Evolutionary conservation across 495 filamentous ascomycete species (phyloP), one percentile per base, ranked within the genome.

Genomic region (Penicillium desertorum): DNA sequence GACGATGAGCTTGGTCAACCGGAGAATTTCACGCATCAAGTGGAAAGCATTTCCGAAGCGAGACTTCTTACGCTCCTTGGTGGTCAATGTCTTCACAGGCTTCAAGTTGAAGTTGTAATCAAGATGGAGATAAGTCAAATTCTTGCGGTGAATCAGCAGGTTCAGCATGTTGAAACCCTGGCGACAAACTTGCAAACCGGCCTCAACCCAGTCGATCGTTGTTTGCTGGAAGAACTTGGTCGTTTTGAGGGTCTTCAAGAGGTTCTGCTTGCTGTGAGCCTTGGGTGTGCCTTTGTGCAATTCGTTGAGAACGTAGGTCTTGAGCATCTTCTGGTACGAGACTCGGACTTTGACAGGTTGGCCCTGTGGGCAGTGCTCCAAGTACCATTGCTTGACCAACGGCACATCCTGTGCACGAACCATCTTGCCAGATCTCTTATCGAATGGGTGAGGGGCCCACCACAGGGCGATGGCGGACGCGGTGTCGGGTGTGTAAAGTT

Each of bases 101-200:
- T 99, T 99, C 68, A 99, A 70, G 76, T 99, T 99, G 80, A 99
- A 99, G 76, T 99, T 99, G 77, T 98, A 99, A 65, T 99, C 95
- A 25, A 99, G 81, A 80, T 99, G 95, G 41, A 99, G 83, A 74
- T 99, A 99, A 6, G 95, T 99, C 56, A 99, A 77, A 70, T 98
- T 98, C 83, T 99, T 99, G 57, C 95, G 84, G 70, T 99, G 95
- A 63, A 99, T 99, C 63, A 99, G 76, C 55, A 99, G 77, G 69
- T 98, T 99, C 59, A 99, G 80, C 95, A 99, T 99, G 77, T 98
- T 99, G 79, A 96, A 99, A 30, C 95, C 95, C 68, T 99, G 95
- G 44, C 95, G 85, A 71, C 94, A 98, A 57, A 99, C 95, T 77
- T 98, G 95, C 63, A 99, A 81, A 72, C 95, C 95, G 59, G 95